These are phyloP conservation scores for Pestalotiopsis sp. DNA, from an alignment of 2,329 filamentous ascomycete species.

Conservation along the genomic window DNA sequence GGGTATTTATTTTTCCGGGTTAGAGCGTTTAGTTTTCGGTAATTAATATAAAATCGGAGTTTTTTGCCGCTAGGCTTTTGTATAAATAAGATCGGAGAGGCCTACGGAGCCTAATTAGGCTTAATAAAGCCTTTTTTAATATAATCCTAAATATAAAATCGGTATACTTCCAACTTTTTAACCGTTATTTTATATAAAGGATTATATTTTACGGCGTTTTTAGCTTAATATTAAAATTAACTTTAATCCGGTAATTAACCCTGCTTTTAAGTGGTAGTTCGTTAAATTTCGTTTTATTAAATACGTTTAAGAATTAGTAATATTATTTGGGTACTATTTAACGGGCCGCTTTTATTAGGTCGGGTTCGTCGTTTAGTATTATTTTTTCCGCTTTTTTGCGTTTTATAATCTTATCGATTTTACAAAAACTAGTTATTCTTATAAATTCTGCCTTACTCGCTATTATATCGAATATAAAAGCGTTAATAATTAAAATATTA, in stretches of 20 bases:
- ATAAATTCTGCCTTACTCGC: not conserved
- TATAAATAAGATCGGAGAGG: not conserved
- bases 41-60: constrained; percentile 15
- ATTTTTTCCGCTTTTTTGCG: not conserved
- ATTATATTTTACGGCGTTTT: not conserved
- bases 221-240: not conserved
- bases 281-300: not conserved
- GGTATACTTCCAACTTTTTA: constrained; percentile 9
- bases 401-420: not conserved
- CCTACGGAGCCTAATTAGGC: not conserved
- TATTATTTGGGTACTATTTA: not conserved
- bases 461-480: not conserved
- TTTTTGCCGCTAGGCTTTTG: constrained; percentile 1
- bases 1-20: not conserved
- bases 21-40: constrained; percentile 6
- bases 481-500: not conserved
- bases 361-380: not conserved
- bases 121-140: constrained; percentile 13
- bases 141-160: constrained; percentile 3
- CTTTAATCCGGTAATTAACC: not conserved
- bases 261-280: not conserved
- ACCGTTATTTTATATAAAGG: not conserved
- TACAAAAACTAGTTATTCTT: not conserved
- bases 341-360: not conserved
- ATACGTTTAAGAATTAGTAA: not conserved